Evolutionary conservation across 2,329 filamentous ascomycete genomes (phyloP).

Genomic region (Penicillium griseofulvum): DNA sequence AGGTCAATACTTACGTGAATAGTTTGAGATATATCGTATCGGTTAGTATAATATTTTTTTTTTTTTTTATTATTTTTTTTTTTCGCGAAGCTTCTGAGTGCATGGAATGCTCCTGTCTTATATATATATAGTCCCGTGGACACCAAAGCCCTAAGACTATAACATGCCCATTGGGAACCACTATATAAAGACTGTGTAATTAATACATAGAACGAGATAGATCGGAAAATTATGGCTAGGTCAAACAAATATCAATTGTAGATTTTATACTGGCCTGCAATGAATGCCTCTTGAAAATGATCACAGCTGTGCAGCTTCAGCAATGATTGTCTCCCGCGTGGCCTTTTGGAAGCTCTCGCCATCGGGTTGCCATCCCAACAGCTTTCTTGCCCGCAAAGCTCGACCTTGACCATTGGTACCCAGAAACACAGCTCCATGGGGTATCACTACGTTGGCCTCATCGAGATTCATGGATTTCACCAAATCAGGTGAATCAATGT

Average conservation of each 20-base stretch:
- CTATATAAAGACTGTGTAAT: background rate
- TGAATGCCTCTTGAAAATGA: background rate
- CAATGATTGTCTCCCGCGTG: background rate
- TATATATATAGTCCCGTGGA: background rate
- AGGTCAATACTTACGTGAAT: background rate
- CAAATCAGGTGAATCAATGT: slow-evolving; percentile 2
- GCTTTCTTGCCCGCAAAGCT: background rate
- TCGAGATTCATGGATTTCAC: slow-evolving; percentile 3
- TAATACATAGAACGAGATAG: background rate
- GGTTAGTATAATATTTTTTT: too few species aligned
- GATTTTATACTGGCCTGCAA: background rate
- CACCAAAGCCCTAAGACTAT: background rate
- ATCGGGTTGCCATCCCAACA: slow-evolving; percentile 1
- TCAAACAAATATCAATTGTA: background rate
- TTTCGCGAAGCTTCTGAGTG: background rate
- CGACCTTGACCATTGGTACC: slow-evolving; percentile 5
- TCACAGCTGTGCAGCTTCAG: slow-evolving; percentile 2
- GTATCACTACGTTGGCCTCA: slow-evolving; percentile 4
- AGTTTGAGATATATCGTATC: background rate
- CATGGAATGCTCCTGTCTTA: too few species aligned
- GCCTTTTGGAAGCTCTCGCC: background rate
- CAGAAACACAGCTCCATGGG: background rate
- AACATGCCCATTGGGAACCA: background rate
- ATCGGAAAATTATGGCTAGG: background rate
- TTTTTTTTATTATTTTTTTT: background rate